A percentile compares a stretch with the other conserved stretches of the same genome.
Evolutionary conservation across 192 early-diverging fungal species (phyloP).

Genomic region (Thoreauomyces humboldtii): DNA sequence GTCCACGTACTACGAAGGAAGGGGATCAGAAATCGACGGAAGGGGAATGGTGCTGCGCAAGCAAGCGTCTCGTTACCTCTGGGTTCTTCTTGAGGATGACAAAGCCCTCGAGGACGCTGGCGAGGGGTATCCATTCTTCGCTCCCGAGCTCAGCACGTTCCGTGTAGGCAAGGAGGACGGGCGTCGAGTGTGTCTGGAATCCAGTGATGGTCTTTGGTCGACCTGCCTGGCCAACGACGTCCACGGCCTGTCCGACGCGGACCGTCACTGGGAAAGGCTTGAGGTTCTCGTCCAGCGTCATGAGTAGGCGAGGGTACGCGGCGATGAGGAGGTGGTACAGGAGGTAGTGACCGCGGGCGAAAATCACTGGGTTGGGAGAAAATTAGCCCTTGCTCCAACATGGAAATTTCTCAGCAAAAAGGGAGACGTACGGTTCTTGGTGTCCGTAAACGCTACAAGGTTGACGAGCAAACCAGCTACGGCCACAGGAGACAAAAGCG

Average conservation of each 20-base stretch:
- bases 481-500: slow-evolving; percentile 86
- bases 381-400: too few relatives aligned
- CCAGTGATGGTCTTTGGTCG: slow-evolving; percentile 98
- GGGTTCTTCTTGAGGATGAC: slow-evolving; percentile 92
- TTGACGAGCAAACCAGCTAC: slow-evolving; percentile 83
- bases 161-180: slow-evolving; percentile 91
- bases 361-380: slow-evolving; percentile 62
- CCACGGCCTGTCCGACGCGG: slow-evolving; percentile 98
- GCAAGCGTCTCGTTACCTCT: slow-evolving; percentile 20
- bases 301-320: slow-evolving; percentile 98
- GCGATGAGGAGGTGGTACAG: slow-evolving; percentile 90
- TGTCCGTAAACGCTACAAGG: slow-evolving; percentile 87
- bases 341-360: slow-evolving; percentile 88
- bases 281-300: slow-evolving; percentile 91
- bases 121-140: slow-evolving; percentile 89
- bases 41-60: neutral
- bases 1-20: slow-evolving; percentile 33
- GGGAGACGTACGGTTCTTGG: slow-evolving; percentile 72
- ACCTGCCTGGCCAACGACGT: slow-evolving; percentile 97
- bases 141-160: slow-evolving; percentile 98
- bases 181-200: slow-evolving; percentile 98
- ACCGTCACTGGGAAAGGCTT: slow-evolving; percentile 80
- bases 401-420: too few relatives aligned
- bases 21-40: neutral
- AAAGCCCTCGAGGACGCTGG: slow-evolving; percentile 90